phyloP scores from a whole-genome alignment of 2,329 filamentous ascomycete genomes.

The Ophiostoma triangulosporum region DNA sequence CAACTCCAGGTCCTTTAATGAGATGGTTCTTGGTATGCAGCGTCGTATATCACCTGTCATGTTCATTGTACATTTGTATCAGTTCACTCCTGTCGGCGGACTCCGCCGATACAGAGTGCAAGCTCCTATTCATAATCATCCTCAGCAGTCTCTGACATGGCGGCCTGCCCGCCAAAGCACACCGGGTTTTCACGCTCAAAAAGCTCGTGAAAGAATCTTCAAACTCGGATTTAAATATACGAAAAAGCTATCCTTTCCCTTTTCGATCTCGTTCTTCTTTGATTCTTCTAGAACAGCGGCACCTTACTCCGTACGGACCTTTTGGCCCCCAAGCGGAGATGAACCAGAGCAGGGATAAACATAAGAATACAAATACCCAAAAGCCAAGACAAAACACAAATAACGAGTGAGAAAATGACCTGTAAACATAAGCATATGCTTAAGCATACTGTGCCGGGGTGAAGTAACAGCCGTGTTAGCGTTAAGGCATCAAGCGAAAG shows the following conservation, averaged over 20 bases:
- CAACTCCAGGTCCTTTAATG: background rate
- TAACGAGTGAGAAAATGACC: background rate
- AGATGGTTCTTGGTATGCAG: background rate
- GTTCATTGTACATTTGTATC: background rate
- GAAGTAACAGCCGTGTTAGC: background rate
- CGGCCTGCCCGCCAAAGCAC: no score
- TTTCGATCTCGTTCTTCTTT: background rate
- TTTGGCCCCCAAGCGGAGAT: background rate
- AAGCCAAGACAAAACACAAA: background rate
- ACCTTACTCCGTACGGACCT: background rate
- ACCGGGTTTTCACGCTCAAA: background rate
- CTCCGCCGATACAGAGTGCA: no score
- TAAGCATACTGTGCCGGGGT: background rate
- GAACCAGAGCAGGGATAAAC: background rate
- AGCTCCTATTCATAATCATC: no score
- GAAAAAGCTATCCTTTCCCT: background rate
- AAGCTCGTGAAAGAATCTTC: background rate
- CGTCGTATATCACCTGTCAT: background rate
- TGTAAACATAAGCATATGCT: background rate
- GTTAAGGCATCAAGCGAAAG: background rate
- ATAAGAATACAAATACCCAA: no score
- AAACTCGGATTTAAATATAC: background rate
- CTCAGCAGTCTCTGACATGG: no score
- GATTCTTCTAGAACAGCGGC: background rate
- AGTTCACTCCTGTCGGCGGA: background rate